A percentile compares a stretch with the other conserved stretches of the same genome.
These are phyloP conservation scores for Mycena latifolia DNA, from an alignment of 768 basidiomycete genomes.

Conservation along the genomic window DNA sequence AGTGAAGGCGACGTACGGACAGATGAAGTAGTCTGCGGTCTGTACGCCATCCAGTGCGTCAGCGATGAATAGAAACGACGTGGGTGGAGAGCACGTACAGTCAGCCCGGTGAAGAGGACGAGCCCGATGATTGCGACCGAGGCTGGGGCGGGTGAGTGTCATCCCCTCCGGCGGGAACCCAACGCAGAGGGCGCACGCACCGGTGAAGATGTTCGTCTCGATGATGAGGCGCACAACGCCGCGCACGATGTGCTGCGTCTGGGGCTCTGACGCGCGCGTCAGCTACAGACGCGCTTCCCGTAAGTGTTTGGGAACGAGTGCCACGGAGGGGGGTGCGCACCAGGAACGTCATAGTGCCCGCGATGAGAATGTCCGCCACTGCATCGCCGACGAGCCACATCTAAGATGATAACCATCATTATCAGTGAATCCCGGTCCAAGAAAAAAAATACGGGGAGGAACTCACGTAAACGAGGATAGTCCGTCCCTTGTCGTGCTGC, in stretches of 20 bases:
- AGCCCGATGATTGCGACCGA: conserved; percentile 31
- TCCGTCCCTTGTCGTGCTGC: conserved; percentile 17
- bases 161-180: too few relatives aligned
- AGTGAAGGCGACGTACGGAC: conserved; percentile 19
- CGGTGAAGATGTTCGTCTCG: conserved; percentile 40
- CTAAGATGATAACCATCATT: conserved; percentile 19
- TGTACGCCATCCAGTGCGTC: background rate
- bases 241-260: conserved; percentile 26
- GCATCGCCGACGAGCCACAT: conserved; percentile 43
- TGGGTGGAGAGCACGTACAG: conserved; percentile 2
- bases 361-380: conserved; percentile 39
- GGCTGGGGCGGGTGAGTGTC: background rate
- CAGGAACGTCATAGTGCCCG: conserved; percentile 37
- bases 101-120: conserved; percentile 24
- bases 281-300: background rate
- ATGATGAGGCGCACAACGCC: conserved; percentile 40
- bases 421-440: too few relatives aligned
- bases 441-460: too few relatives aligned
- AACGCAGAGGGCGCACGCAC: background rate
- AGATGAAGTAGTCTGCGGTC: conserved; percentile 26
- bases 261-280: conserved; percentile 12
- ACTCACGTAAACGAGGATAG: conserved; percentile 32
- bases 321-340: conserved; percentile 16
- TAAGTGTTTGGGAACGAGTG: too few relatives aligned
- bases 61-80: background rate